Evolutionary conservation across 1,284 basidiomycete genomes (phyloP), one percentile per base, ranked within the genome.

Genomic region (Inonotus hispidus): DNA sequence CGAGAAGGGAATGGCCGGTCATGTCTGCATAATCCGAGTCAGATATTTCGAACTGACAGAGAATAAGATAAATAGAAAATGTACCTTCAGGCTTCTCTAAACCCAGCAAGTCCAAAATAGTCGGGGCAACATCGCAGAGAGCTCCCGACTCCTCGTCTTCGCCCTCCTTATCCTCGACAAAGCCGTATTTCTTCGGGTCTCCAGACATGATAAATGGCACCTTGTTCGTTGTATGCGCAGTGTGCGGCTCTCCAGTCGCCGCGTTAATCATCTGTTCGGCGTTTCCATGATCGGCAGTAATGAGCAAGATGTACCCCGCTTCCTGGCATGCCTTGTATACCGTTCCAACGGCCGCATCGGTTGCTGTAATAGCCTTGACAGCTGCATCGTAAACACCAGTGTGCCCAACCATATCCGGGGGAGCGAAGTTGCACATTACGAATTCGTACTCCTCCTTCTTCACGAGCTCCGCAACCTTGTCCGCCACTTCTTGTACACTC

Each of bases 391-490:
- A 95, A 19, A 88, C 77, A 66, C 93, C 93, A 0, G 93, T 95
- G 75, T 95, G 93, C 39, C 93, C 93, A 58, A 88, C 93, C 93
- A 95, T 95, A 71, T 96, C 93, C 14, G 93, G 93, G 53, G 93
- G 93, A 27, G 93, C 93, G 74, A 95, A 95, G 77, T 95, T 95
- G 79, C 92, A 95, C 93, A 96, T 95, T 64, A 95, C 82, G 72
- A 95, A 95, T 57, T 95, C 90, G 68, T 90, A 81, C 62, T 87
- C 78, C 62, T 79, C 74, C 66, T 78, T 75, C 69, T 81, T 81
- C 66, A 95, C 82, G n/a, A 93, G 79, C 73, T 92, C 87, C 2
- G 90, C 90, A 13, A 95, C 92, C 74, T 92, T 93, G 70, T 93
- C 89, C 0, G 92, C 93, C 11, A 95, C 93, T 49, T 76, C 82